Evolutionary conservation across 2,329 filamentous ascomycete genomes (phyloP), one percentile per base, ranked within the genome.

Genomic region (Coniochaeta ligniaria): DNA sequence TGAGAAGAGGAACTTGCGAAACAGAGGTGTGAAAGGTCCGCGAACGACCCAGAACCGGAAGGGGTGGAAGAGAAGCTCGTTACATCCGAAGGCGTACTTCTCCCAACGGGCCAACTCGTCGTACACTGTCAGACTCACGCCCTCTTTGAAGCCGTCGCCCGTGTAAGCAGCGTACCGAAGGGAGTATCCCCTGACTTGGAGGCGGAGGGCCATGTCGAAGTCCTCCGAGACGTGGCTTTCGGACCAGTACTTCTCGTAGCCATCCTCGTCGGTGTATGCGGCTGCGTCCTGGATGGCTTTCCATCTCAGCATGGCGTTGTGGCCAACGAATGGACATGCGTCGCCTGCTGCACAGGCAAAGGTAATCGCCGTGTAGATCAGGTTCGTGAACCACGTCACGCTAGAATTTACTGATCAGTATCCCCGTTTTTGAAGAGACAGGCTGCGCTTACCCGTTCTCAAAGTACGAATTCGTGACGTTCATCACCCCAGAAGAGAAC

Each of bases 41-140:
- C 78, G 78, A 65, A 76, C 80, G 33, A 82, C 65, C 88, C 88
- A 91, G 63, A 80, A 76, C 58, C 80, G 76, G 43, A 91, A 71
- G 0, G 88, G 88, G 66, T 89, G 80, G 76, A 91, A 91, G 20
- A 93, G 79, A 60, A 93, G 79, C 75, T 92, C 90, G 71, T 89
- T 91, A 74, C 90, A 93, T 33, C 90, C 90, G 67, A 91, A 93
- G 2, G 90, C 90, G 70, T 92, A 92, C 74, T 94, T 94, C 70
- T 94, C 90, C 90, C 90, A 94, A 62, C 90, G 87, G 2, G 89
- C 87, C 60, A 94, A 79, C 73, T 93, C 90, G 73, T 93, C 90
- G 69, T 93, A 92, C 5, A 93, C 89, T 0, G 90, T 93, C 63
- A 94, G 77, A 2, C 89, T 92, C 60, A 93, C 90, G 65, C 90